These are phyloP conservation scores for Phoenix dactylifera DNA, from an alignment of 176 grass and related monocot genomes.

Conservation along the genomic window DNA sequence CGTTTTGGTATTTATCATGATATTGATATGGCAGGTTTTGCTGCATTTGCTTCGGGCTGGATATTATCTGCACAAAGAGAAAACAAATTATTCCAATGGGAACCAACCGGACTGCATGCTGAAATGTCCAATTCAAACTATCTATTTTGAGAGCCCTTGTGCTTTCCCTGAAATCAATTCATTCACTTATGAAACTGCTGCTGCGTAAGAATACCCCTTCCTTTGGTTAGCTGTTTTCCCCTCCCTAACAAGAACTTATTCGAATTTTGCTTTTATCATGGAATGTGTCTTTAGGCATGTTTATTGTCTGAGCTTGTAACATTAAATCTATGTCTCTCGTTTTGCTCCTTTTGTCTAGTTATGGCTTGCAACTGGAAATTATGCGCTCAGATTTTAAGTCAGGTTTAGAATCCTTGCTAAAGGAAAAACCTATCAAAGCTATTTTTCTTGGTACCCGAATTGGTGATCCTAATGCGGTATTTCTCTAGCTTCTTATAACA, in stretches of 20 bases:
- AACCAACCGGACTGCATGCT: constrained; percentile 27
- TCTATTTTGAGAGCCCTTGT: constrained; percentile 89
- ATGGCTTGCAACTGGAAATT: constrained; percentile 82
- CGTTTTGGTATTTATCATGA: neutral
- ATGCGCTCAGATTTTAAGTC: constrained; percentile 94
- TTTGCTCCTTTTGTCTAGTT: constrained; percentile 33
- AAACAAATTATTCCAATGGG: constrained; percentile 26
- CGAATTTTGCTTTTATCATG: too few species aligned
- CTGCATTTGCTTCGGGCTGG: constrained; percentile 92
- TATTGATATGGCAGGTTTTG: constrained; percentile 45
- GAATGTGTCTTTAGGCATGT: neutral
- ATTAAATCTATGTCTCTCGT: constrained; percentile 2
- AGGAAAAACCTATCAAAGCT: constrained; percentile 81
- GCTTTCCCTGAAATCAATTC: constrained; percentile 94
- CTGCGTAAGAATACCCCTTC: constrained; percentile 38
- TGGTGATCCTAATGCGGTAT: constrained; percentile 97
- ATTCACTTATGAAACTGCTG: constrained; percentile 89
- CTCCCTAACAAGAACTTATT: too few species aligned
- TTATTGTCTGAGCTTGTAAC: neutral
- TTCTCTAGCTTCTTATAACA: constrained; percentile 1
- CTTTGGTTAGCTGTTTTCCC: neutral
- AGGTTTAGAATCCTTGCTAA: constrained; percentile 70
- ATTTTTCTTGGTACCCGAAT: constrained; percentile 99
- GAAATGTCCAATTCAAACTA: constrained; percentile 84
- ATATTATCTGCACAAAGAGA: constrained; percentile 74